phyloP scores from a whole-genome alignment of 805 yeast genomes.

The Millerozyma acaciae region DNA sequence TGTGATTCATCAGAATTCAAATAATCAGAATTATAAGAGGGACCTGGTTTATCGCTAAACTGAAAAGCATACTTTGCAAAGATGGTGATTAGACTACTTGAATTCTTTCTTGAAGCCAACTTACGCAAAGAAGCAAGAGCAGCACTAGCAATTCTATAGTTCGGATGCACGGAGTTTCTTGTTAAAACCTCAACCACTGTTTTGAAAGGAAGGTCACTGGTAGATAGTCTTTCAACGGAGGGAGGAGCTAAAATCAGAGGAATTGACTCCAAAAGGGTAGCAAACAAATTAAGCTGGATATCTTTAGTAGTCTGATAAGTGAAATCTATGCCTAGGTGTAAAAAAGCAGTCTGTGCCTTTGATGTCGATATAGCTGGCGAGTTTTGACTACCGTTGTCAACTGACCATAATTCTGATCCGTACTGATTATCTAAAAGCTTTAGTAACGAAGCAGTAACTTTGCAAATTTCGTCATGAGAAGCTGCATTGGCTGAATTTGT shows the following conservation, averaged over 20 bases:
- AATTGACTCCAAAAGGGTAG: slow-evolving; percentile 63
- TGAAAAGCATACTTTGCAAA: slow-evolving; percentile 80
- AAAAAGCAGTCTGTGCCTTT: slow-evolving; percentile 36
- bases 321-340: slow-evolving; percentile 38
- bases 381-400: slow-evolving; percentile 11
- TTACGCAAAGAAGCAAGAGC: slow-evolving; percentile 60
- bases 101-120: slow-evolving; percentile 64
- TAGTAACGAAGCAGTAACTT: slow-evolving; percentile 51
- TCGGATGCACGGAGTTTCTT: slow-evolving; percentile 69
- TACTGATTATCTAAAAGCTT: slow-evolving; percentile 55
- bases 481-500: slow-evolving; percentile 43
- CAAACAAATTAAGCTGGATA: slow-evolving; percentile 57
- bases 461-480: slow-evolving; percentile 69
- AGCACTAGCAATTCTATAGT: slow-evolving; percentile 57
- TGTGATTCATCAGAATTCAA: slow-evolving; percentile 60
- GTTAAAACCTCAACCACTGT: slow-evolving; percentile 72
- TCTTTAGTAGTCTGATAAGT: slow-evolving; percentile 29
- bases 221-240: slow-evolving; percentile 27
- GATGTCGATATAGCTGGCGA: slow-evolving; percentile 12
- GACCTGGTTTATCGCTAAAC: slow-evolving; percentile 66
- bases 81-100: slow-evolving; percentile 64
- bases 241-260: slow-evolving; percentile 56
- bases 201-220: slow-evolving; percentile 51
- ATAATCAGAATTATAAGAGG: slow-evolving; percentile 52
- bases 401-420: slow-evolving; percentile 38